Base-by-base conservation (phyloP, 2,329 filamentous ascomycete genomes). In the Trichoderma citrinoviride region DNA sequence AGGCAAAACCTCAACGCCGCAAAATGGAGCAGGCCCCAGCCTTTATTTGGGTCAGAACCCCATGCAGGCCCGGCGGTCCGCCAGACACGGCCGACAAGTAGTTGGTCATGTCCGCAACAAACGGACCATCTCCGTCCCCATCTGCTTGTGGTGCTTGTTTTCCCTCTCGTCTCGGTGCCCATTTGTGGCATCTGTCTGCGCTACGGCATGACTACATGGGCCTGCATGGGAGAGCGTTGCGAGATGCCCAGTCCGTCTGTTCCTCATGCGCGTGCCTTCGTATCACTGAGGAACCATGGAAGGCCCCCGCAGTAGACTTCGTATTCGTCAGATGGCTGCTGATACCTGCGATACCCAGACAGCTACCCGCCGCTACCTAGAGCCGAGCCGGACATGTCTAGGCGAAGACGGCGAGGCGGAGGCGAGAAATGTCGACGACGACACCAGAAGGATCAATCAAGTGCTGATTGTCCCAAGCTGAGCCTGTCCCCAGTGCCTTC, bases 261-360 rank as follows among this genome's bases (percentile, higher is more conserved):
- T 41, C 15, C 17, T 55, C 29, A 61, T 61, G 56, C 64, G 47
- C 41, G 56, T 25, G 50, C 21, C 64, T 65, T 65, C 64, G 64
- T 65, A 65, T 65, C 64, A 49, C 52, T 49, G 55, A 61, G 44
- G 56, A 65, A 65, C 64, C 64, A 65, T 61, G 49, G 46, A 61
- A 43, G 47, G 64, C 25, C 64, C 64, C 64, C 64, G 64, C 64
- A 65, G 64, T 61, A 65, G 64, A 65, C 64, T 65, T 65, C 64
- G 64, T 65, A 65, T 65, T 65, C 64, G 56, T 61, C 64, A 65
- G 56, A 49, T 50, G 43, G 64, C 56, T 25, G 25, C 54, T 49
- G 29, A 47, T 61, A 55, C 64, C 57, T 55, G 55, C 55, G 47
- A 54, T 54, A 52, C 62, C 47, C 25, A 53, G 29, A 60, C 47